Percentiles rank a stretch among this genome's conserved stretches.
Conservation (phyloP, 1,284 basidiomycete species). For the Naganishia sp. region DNA sequence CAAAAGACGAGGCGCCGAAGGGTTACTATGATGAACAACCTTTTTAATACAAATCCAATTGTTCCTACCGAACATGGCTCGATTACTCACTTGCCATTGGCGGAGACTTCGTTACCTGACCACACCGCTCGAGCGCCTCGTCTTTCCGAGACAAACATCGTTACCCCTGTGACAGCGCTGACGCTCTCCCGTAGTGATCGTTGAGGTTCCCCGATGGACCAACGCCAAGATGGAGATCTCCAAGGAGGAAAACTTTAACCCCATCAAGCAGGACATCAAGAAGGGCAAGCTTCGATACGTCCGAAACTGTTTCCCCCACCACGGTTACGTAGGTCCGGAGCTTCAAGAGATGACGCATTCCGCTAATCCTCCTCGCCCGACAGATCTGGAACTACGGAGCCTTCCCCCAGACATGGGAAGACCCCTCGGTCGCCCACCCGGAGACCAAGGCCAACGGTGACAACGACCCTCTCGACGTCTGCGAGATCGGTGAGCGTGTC, state of each 20-base stretch:
- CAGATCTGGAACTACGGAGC: conserved; percentile 96
- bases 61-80: conserved; percentile 29
- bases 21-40: conserved; percentile 15
- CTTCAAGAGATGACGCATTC: conserved; percentile 34
- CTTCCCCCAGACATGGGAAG: conserved; percentile 99
- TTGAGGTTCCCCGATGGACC: conserved; percentile 99
- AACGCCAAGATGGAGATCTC: conserved; percentile 99
- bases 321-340: conserved; percentile 65
- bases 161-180: neutral
- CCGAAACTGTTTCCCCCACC: conserved; percentile 99
- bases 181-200: conserved; percentile 63
- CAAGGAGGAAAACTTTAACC: conserved; percentile 97
- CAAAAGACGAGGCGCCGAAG: neutral
- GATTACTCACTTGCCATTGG: conserved; percentile 23
- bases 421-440: conserved; percentile 80
- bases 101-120: conserved; percentile 29
- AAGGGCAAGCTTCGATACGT: conserved; percentile 91
- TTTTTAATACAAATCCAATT: conserved; percentile 27
- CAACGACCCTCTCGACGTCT: conserved; percentile 99
- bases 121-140: neutral
- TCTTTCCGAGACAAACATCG: neutral
- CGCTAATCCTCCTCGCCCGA: conserved; percentile 34
- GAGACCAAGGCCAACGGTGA: conserved; percentile 99
- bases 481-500: conserved; percentile 99
- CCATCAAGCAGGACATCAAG: conserved; percentile 83